Percentiles rank a stretch among this genome's conserved stretches.
Evolutionary conservation across 2,329 filamentous ascomycete genomes (phyloP).

Genomic region (Myriosclerotinia scirpicola): DNA sequence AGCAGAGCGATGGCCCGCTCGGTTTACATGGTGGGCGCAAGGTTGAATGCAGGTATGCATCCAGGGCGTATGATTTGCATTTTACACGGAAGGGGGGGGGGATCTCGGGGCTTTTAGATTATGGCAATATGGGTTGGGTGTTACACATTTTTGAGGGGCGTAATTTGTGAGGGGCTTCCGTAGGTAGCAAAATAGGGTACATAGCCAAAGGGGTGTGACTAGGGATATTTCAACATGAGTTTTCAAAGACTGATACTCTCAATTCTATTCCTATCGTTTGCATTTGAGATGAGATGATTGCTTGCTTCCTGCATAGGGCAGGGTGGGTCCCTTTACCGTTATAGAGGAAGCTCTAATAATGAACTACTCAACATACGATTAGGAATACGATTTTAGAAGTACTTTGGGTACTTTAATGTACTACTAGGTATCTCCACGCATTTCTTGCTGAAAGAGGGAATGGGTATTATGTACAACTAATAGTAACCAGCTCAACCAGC

Average conservation of each 20-base stretch:
- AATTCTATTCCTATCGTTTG: not conserved
- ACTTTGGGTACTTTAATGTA: not conserved
- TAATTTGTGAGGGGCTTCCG: constrained; percentile 13
- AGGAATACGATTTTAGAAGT: not conserved
- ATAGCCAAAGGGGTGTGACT: constrained; percentile 3
- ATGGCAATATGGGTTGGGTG: constrained; percentile 19
- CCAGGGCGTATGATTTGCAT: constrained; percentile 25
- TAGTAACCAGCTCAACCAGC: no score
- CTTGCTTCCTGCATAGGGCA: not conserved
- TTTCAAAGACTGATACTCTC: not conserved
- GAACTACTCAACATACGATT: not conserved
- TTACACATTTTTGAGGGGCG: constrained; percentile 4
- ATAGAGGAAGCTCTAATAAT: no score
- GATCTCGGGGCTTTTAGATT: constrained; percentile 24
- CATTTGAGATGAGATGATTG: not conserved
- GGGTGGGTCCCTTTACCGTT: not conserved
- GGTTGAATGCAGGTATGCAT: constrained; percentile 28
- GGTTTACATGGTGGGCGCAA: constrained; percentile 31
- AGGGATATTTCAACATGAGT: not conserved
- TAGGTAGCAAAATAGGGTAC: constrained; percentile 7
- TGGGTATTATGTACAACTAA: not conserved
- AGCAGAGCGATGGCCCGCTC: constrained; percentile 32
- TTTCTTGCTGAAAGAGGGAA: not conserved
- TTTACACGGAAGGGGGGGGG: constrained; percentile 3
- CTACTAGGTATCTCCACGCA: not conserved